Conservation (phyloP, 148 eudicot genomes). For the Rhododendron henanense region DNA sequence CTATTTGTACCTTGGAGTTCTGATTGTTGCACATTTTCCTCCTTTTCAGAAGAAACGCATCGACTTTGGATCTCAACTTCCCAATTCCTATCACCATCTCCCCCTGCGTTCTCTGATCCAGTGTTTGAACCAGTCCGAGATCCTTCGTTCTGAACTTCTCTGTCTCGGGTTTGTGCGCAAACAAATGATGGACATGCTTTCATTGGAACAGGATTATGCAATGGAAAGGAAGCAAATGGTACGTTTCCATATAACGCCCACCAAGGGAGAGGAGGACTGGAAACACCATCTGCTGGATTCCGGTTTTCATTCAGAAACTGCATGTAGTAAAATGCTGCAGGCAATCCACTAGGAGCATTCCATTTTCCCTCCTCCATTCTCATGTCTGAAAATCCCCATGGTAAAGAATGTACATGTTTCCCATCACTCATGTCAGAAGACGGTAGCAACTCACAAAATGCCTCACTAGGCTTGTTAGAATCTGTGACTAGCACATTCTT, state of each 20-base stretch:
- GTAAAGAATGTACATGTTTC: conserved; percentile 7
- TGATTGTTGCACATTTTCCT: conserved; percentile 1
- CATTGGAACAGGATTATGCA: conserved; percentile 15
- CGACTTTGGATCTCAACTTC: conserved; percentile 28
- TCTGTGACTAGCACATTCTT: conserved; percentile 52
- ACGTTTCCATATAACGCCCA: conserved; percentile 38
- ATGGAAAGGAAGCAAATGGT: conserved; percentile 19
- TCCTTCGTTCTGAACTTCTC: conserved; percentile 35
- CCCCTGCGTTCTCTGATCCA: conserved; percentile 28
- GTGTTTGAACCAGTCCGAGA: conserved; percentile 37
- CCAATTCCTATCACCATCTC: conserved; percentile 24
- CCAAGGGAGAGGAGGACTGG: conserved; percentile 33
- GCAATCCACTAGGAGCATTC: conserved; percentile 16
- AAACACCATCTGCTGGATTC: conserved; percentile 19
- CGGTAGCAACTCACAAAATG: not conserved
- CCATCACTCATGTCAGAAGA: conserved; percentile 22
- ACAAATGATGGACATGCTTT: not conserved
- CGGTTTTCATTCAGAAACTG: conserved; percentile 16
- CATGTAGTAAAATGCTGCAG: conserved; percentile 14
- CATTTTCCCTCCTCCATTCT: conserved; percentile 11
- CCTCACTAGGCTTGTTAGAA: conserved; percentile 17
- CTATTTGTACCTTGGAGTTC: not conserved
- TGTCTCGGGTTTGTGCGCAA: conserved; percentile 21
- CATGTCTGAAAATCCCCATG: not conserved
- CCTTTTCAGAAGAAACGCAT: conserved; percentile 8